Evolutionary conservation across 75 land plant species (phyloP), one percentile per base, ranked within the genome.

Genomic region (Selaginella tamariscina): DNA sequence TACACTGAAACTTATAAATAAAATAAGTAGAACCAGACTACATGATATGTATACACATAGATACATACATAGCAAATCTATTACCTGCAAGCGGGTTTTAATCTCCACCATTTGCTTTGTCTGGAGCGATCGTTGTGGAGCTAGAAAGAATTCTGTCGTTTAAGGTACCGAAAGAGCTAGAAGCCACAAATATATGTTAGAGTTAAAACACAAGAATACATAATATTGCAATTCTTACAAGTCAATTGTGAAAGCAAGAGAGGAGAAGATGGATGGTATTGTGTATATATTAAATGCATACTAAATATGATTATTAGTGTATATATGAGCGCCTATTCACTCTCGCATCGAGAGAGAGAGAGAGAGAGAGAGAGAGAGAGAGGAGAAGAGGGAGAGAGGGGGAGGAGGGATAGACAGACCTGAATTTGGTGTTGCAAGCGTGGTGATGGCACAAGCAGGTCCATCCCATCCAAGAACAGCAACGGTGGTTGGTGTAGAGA

Each of bases 391-490:
- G n/a, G n/a, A n/a, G n/a, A n/a, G n/a, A n/a, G n/a, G n/a, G n/a
- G n/a, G n/a, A n/a, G n/a, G n/a, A n/a, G n/a, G 15, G 13, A 54
- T 1, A 71, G 59, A 32, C 73, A 57, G 59, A 89, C 98, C 95
- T 33, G 99, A 80, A 84, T 77, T 71, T 31, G 99, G 88, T 66
- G 89, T 77, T 32, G 78, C 89, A 20, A 84, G 79, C 9, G 96
- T 82, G 23, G 85, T 79, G 54, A 95, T 70, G 31, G 81, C 77
- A 32, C 91, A 80, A 32, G 83, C 89, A 72, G 77, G 75, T 67
- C 88, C 84, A 73, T 95, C 96, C 99, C 99, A 95, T 15, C 99
- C 99, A 65, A 95, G 89, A 21, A 84, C 56, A 65, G 87, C 80
- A n/a, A 95, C 66, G 30, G 82, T 77, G 33, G 92, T 82, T 56